phyloP scores from a whole-genome alignment of 352 stramenopile genomes.

The Phytophthora vignae region DNA sequence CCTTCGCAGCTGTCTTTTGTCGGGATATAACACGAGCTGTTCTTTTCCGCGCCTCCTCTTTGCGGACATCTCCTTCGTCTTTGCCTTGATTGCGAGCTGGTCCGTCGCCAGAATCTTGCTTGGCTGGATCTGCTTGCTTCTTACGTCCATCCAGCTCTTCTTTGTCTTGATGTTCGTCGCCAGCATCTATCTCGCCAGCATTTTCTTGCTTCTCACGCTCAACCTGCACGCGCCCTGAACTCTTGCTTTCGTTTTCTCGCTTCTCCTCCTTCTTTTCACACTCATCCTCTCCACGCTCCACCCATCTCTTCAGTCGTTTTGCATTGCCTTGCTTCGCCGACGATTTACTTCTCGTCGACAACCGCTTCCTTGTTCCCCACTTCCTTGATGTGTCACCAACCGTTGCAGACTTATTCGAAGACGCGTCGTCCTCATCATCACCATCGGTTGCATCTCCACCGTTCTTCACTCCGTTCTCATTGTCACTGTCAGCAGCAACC shows the following conservation, averaged over 20 bases:
- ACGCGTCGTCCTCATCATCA: background rate
- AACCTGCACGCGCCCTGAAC: too few relatives aligned
- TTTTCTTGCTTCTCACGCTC: background rate
- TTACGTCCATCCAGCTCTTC: background rate
- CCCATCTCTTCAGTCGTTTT: slow-evolving; percentile 20
- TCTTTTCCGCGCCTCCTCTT: background rate
- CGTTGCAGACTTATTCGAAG: slow-evolving; percentile 2
- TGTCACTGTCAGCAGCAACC: background rate
- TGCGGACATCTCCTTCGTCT: background rate
- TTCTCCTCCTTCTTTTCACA: slow-evolving; percentile 19
- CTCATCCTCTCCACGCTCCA: slow-evolving; percentile 3
- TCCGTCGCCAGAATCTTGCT: background rate
- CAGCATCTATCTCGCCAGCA: too few relatives aligned
- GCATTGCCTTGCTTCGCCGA: background rate
- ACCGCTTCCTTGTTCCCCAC: slow-evolving; percentile 32
- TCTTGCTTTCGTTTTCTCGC: background rate
- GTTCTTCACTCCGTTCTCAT: background rate
- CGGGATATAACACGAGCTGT: background rate
- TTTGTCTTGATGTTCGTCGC: too few relatives aligned
- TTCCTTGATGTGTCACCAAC: slow-evolving; percentile 10
- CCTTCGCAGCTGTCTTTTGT: background rate
- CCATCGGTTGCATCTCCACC: background rate
- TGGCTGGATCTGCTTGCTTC: background rate
- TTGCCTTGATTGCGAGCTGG: background rate
- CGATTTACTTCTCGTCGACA: slow-evolving; percentile 20